Conservation (phyloP, 192 early-diverging fungal species). For the Coemansia sp. region DNA sequence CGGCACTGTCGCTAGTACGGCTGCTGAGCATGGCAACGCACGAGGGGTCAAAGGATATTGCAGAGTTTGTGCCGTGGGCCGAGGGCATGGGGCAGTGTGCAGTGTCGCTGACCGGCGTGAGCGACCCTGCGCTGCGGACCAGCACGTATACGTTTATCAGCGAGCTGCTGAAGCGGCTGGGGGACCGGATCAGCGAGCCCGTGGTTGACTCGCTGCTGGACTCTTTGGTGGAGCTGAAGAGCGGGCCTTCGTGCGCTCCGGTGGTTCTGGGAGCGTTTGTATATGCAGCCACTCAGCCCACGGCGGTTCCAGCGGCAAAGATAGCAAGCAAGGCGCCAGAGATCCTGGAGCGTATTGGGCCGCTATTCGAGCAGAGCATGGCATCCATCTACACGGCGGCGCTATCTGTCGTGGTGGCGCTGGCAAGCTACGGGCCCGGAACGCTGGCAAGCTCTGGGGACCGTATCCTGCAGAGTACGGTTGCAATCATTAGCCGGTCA, state of each 20-base stretch:
- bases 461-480: constrained; percentile 5
- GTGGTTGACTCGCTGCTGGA: constrained; percentile 1
- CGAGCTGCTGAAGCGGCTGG: constrained; percentile 12
- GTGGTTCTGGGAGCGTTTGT: constrained; percentile 11
- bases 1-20: constrained; percentile 5
- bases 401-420: constrained; percentile 13
- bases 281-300: constrained; percentile 7
- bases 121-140: constrained; percentile 11
- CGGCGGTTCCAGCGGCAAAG: constrained; percentile 7
- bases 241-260: neutral
- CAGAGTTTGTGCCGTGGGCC: constrained; percentile 13
- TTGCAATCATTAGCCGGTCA: constrained; percentile 17
- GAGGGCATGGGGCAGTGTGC: constrained; percentile 10
- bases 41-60: neutral
- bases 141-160: constrained; percentile 15
- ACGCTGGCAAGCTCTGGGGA: constrained; percentile 1
- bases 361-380: constrained; percentile 10
- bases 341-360: constrained; percentile 2
- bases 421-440: constrained; percentile 18
- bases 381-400: constrained; percentile 1
- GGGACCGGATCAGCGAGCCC: constrained; percentile 10
- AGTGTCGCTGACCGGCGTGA: neutral
- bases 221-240: constrained; percentile 8
- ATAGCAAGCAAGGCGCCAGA: constrained; percentile 7
- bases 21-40: constrained; percentile 15